Evolutionary conservation across 1,139 yeast species (phyloP), one percentile per base, ranked within the genome.

Genomic region (Debaryomycetaceae sp.): DNA sequence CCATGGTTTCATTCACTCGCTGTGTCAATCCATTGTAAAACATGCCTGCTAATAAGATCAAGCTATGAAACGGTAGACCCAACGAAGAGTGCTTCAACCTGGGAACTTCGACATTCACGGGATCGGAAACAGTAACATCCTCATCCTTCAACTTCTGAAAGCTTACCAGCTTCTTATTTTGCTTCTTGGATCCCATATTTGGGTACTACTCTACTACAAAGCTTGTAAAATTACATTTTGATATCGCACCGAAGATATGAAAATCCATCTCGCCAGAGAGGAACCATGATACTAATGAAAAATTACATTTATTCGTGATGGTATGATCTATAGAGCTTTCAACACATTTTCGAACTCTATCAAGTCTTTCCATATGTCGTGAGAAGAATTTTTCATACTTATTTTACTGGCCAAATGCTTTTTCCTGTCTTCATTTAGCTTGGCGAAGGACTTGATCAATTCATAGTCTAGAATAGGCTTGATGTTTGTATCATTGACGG

Each of bases 301-400:
- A 17, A 2, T 17, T 17, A 17, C 20, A 17, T 17, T 17, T 17
- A 17, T 17, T 17, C 20, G 20, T 17, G 20, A 17, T 17, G 4
- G 4, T 8, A 27, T 27, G 36, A 33, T 36, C 47, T 56, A 67
- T 51, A 65, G 46, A 45, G 62, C 61, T 45, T 60, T 61, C 49
- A 71, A 59, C 20, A 63, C 63, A 45, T 68, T 66, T 44, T 73
- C 78, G 42, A 80, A 66, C 51, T 79, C 82, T 31, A 85, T 77
- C 43, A 85, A 63, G 60, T 85, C 91, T 51, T 78, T 77, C 83
- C 89, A 85, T 11, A 85, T 67, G 39, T 85, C 90, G 42, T 72
- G 71, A 44, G 76, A 72, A 1, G 78, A 75, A 45, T 59, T 62
- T 49, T 76, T 77, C 42, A 77, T 68, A 6, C 89, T 83, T 6